Base-by-base conservation (phyloP, 768 basidiomycete genomes). In the Gautieria morchelliformis region DNA sequence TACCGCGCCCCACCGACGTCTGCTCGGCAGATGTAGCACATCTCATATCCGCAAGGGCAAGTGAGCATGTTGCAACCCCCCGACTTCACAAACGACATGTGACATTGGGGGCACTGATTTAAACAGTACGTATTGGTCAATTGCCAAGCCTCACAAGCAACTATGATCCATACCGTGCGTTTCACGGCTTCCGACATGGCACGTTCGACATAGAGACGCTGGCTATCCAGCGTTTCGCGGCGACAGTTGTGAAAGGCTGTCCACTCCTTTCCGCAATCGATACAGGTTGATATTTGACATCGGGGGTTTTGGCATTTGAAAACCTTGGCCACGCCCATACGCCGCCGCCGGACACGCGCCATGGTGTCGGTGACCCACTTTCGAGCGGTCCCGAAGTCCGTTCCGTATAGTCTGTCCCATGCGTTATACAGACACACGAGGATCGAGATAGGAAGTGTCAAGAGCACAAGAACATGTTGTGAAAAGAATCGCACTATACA, bases 51-150 rank as follows among this genome's bases (percentile, higher is more conserved):
- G 39, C 61, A 62, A 12, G 44, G 49, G 44, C 61, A 62, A 15
- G 41, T 41, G 54, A 62, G 60, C 56, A 58, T 60, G 50, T 62
- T 62, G 44, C 61, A 62, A 17, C 61, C 61, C 27, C 56, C 60
- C n/a, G 32, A 40, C 60, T 62, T 62, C 12, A 62, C 59, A 40
- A 62, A 62, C 9, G 61, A 45, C 20, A 22, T 46, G 7, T 45
- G 39, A 40, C 61, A 62, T 33, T 61, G 39, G 17, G 61, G 61
- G 46, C 61, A 62, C 54, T 58, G 50, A 17, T 6, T 17, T 19
- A 39, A 8, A 12, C 30, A n/a, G 11, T 20, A 47, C 11, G 7
- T 37, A 53, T 32, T 14, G 8, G 8, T 11, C 42, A 30, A n/a
- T 12, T n/a, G n/a, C 6, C 6, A 41, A 41, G 19, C 19, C 3